Conservation (phyloP, 768 basidiomycete species). For the Pisolithus tinctorius region DNA sequence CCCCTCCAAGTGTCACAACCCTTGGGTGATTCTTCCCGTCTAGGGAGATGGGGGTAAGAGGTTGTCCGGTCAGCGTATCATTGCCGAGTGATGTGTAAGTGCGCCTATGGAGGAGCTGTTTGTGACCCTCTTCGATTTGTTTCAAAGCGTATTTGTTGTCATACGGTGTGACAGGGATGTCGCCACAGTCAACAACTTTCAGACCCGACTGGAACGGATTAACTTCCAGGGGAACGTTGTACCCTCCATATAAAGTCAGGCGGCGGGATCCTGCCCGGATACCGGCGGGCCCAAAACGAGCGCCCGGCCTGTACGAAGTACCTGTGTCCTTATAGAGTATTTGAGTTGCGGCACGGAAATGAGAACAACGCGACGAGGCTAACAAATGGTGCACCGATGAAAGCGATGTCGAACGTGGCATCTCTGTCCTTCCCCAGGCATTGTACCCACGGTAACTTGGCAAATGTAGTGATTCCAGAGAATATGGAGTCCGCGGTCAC, state of each 20-base stretch:
- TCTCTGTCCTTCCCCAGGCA: slow-evolving; percentile 62
- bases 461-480: slow-evolving; percentile 80
- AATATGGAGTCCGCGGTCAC: slow-evolving; percentile 77
- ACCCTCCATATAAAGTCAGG: slow-evolving; percentile 68
- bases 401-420: slow-evolving; percentile 68
- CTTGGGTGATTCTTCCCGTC: slow-evolving; percentile 77
- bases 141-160: slow-evolving; percentile 68
- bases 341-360: not conserved
- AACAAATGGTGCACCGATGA: slow-evolving; percentile 76
- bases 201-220: slow-evolving; percentile 69
- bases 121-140: slow-evolving; percentile 71
- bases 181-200: slow-evolving; percentile 70
- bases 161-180: slow-evolving; percentile 74
- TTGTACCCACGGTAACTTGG: slow-evolving; percentile 77
- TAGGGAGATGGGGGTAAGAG: slow-evolving; percentile 49
- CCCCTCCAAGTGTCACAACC: slow-evolving; percentile 79
- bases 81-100: slow-evolving; percentile 59
- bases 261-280: slow-evolving; percentile 76
- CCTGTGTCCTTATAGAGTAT: slow-evolving; percentile 49
- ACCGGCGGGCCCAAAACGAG: slow-evolving; percentile 80
- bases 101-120: slow-evolving; percentile 57
- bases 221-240: slow-evolving; percentile 66
- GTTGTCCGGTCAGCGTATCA: slow-evolving; percentile 51
- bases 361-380: slow-evolving; percentile 12
- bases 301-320: slow-evolving; percentile 76